phyloP scores from a whole-genome alignment of 176 grass and related monocot species.

The Areca catechu region DNA sequence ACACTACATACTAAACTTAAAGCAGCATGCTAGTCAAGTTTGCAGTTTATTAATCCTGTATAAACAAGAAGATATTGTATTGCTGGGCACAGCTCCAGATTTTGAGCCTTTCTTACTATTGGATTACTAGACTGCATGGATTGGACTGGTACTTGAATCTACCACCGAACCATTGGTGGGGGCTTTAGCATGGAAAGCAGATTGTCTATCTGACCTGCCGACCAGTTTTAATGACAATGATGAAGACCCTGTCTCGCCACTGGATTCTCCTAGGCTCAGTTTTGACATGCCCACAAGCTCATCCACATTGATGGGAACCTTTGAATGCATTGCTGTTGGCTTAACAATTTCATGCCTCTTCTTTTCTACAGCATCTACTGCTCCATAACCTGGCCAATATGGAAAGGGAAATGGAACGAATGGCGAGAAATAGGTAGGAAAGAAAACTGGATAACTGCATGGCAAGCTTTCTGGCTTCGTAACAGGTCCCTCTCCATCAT shows the following conservation, averaged over 20 bases:
- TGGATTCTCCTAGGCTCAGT: slow-evolving; percentile 34
- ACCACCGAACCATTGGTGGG: slow-evolving; percentile 11
- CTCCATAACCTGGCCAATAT: slow-evolving; percentile 24
- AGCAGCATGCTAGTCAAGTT: too few relatives aligned
- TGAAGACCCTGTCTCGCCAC: slow-evolving; percentile 4
- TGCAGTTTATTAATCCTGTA: too few relatives aligned
- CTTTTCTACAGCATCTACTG: slow-evolving; percentile 25
- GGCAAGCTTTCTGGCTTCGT: slow-evolving; percentile 29
- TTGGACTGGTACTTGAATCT: slow-evolving; percentile 1
- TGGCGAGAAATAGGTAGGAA: slow-evolving; percentile 29
- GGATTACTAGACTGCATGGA: slow-evolving; percentile 30
- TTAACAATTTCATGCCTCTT: slow-evolving; percentile 35
- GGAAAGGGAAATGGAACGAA: slow-evolving; percentile 28
- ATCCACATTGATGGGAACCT: slow-evolving; percentile 26
- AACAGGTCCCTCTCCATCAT: slow-evolving; percentile 16
- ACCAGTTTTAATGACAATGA: slow-evolving; percentile 25
- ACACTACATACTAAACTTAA: too few relatives aligned
- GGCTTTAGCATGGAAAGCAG: slow-evolving; percentile 52
- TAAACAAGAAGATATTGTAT: too few relatives aligned
- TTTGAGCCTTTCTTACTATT: neutral
- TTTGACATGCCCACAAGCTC: slow-evolving; percentile 48
- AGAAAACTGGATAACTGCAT: slow-evolving; percentile 37
- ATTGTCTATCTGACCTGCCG: slow-evolving; percentile 35
- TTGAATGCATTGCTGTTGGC: slow-evolving; percentile 40
- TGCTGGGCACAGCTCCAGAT: too few relatives aligned